Conservation (phyloP, 2,329 filamentous ascomycete species). For the Chlorencoelia australis region DNA sequence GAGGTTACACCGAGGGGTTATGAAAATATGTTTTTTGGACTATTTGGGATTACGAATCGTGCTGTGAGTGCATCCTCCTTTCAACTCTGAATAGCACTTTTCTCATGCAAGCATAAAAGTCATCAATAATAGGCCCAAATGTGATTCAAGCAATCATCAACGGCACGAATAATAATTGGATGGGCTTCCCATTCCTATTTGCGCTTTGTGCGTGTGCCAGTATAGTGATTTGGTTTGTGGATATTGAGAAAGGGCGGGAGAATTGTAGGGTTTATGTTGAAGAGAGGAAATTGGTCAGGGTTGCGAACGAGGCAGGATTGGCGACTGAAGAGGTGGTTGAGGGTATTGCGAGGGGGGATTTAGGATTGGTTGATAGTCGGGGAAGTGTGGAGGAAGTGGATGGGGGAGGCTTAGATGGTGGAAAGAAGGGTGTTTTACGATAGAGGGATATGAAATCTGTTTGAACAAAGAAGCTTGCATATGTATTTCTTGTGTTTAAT, state of each 20-base stretch:
- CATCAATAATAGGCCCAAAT: conserved; percentile 34
- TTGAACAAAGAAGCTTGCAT: too few relatives aligned
- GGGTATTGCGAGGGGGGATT: too few relatives aligned
- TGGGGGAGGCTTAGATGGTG: too few relatives aligned
- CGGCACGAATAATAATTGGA: conserved; percentile 32
- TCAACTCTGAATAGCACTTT: too few relatives aligned
- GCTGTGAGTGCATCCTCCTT: conserved; percentile 24
- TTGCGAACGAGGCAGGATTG: conserved; percentile 23
- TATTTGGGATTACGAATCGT: conserved; percentile 35
- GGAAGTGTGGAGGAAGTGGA: too few relatives aligned
- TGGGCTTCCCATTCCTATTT: conserved; percentile 34
- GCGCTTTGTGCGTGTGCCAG: conserved; percentile 29
- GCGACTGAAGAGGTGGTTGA: conserved; percentile 15
- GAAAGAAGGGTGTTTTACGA: too few relatives aligned
- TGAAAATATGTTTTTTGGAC: conserved; percentile 35
- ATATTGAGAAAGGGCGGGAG: conserved; percentile 32
- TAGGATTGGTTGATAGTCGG: too few relatives aligned
- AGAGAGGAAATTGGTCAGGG: conserved; percentile 25
- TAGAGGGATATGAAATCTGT: too few relatives aligned
- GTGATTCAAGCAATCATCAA: conserved; percentile 35
- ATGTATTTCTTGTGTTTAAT: too few relatives aligned
- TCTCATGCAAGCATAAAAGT: conserved; percentile 18
- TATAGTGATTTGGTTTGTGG: conserved; percentile 31
- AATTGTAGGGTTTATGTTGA: conserved; percentile 31
- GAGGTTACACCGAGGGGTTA: conserved; percentile 33